phyloP scores from a whole-genome alignment of 768 basidiomycete species.

The Kwoniella europaea region DNA sequence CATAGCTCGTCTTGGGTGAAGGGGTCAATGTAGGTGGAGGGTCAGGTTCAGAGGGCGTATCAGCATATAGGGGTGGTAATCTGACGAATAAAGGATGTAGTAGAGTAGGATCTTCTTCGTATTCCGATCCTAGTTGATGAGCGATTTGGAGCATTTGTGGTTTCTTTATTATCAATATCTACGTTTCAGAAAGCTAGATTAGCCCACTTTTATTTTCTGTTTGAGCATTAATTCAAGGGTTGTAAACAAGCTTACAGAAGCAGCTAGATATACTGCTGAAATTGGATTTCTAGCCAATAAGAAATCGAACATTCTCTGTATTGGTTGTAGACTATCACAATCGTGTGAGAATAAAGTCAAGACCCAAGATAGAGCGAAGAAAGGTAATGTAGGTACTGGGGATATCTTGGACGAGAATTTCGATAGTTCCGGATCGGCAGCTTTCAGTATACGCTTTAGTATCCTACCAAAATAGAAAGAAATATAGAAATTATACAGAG shows the following conservation, averaged over 20 bases:
- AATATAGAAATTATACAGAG: background rate
- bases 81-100: constrained; percentile 58
- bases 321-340: constrained; percentile 81
- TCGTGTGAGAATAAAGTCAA: constrained; percentile 92
- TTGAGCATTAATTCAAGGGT: no score
- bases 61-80: constrained; percentile 53
- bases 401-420: constrained; percentile 73
- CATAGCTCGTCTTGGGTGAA: background rate
- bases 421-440: constrained; percentile 73
- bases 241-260: constrained; percentile 67
- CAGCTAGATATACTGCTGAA: constrained; percentile 77
- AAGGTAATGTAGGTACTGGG: constrained; percentile 69
- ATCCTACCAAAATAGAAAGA: constrained; percentile 62
- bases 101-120: constrained; percentile 57
- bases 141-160: constrained; percentile 68
- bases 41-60: constrained; percentile 31
- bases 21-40: background rate
- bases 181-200: background rate
- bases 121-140: constrained; percentile 46
- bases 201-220: no score
- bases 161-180: constrained; percentile 79
- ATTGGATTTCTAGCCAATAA: constrained; percentile 81
- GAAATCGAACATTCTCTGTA: constrained; percentile 91
- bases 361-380: constrained; percentile 86
- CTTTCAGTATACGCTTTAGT: constrained; percentile 72